Percentiles rank a stretch among this genome's conserved stretches.
Evolutionary conservation across 2,329 filamentous ascomycete genomes (phyloP).

Genomic region (Gliomastix tumulicola): DNA sequence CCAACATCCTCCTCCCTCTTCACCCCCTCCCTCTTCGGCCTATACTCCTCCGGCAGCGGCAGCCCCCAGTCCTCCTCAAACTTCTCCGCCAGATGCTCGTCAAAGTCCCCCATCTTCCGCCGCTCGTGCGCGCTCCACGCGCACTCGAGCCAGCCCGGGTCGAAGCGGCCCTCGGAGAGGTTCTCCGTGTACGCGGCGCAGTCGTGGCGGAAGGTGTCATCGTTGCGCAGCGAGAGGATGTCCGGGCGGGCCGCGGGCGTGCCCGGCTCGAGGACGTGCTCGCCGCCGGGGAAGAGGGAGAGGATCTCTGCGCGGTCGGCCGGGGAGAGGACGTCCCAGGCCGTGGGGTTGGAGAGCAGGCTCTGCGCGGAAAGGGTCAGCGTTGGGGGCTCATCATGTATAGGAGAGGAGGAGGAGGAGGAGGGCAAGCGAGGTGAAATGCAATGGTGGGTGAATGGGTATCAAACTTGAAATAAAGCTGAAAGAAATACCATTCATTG

Average conservation of each 20-base stretch:
- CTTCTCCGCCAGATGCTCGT: constrained; percentile 34
- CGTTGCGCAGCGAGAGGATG: constrained; percentile 33
- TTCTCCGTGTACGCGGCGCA: constrained; percentile 37
- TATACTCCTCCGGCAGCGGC: constrained; percentile 25
- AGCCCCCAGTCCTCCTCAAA: constrained; percentile 42
- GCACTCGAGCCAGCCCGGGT: constrained; percentile 43
- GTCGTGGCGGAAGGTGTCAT: constrained; percentile 39
- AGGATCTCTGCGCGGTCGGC: constrained; percentile 26
- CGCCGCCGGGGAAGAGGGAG: constrained; percentile 25
- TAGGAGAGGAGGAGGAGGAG: too few species aligned
- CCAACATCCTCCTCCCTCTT: too few species aligned
- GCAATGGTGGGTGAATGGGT: too few species aligned
- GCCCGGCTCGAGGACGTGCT: constrained; percentile 26
- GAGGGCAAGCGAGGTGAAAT: too few species aligned
- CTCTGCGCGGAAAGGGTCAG: constrained; percentile 14
- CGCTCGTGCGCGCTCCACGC: constrained; percentile 44
- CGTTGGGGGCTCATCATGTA: neutral
- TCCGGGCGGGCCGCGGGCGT: constrained; percentile 30
- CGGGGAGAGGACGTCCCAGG: constrained; percentile 27
- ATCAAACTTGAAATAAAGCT: too few species aligned
- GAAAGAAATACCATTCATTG: too few species aligned
- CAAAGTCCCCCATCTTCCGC: constrained; percentile 41
- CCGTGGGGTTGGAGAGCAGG: constrained; percentile 26
- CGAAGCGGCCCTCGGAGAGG: constrained; percentile 39
- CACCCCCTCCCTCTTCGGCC: constrained; percentile 7